Conservation (phyloP, 2,329 filamentous ascomycete species). For the Penicillium sp. region DNA sequence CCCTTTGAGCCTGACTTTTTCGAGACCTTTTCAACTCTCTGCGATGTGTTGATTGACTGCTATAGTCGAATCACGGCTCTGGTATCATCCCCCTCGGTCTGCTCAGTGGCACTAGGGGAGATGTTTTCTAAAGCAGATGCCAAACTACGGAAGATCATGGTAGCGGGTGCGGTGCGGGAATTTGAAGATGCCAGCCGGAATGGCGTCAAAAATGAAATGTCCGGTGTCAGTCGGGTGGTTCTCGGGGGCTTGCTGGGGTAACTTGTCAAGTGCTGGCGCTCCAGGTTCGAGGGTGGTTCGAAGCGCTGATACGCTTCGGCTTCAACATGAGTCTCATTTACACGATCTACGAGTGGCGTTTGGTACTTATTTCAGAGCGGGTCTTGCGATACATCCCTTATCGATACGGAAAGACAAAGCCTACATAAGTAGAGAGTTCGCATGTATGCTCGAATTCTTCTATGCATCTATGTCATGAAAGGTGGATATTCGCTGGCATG, state of each 20-base stretch:
- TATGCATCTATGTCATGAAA: constrained; percentile 13
- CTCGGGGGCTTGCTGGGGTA: constrained; percentile 73
- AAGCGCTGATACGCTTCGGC: not conserved
- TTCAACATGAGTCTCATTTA: not conserved
- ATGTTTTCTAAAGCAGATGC: constrained; percentile 87
- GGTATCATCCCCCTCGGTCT: constrained; percentile 71
- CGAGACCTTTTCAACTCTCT: constrained; percentile 92
- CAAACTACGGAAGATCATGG: constrained; percentile 80
- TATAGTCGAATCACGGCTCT: constrained; percentile 77
- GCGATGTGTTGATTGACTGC: constrained; percentile 90
- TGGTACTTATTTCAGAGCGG: not conserved
- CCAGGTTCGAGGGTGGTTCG: not conserved
- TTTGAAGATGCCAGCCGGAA: constrained; percentile 83
- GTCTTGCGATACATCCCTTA: not conserved
- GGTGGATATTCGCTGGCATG: constrained; percentile 11
- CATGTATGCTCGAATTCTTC: constrained; percentile 9
- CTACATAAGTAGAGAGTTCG: constrained; percentile 1
- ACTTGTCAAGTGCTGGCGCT: not conserved
- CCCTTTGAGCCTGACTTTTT: constrained; percentile 98
- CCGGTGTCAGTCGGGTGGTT: constrained; percentile 83
- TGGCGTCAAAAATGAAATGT: constrained; percentile 76
- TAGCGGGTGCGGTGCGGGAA: constrained; percentile 82
- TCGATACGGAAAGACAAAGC: not conserved
- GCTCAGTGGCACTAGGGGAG: constrained; percentile 69
- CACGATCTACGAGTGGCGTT: constrained; percentile 7